Base-by-base conservation (phyloP, 2,329 filamentous ascomycete species). In the Polytolypa hystricis region DNA sequence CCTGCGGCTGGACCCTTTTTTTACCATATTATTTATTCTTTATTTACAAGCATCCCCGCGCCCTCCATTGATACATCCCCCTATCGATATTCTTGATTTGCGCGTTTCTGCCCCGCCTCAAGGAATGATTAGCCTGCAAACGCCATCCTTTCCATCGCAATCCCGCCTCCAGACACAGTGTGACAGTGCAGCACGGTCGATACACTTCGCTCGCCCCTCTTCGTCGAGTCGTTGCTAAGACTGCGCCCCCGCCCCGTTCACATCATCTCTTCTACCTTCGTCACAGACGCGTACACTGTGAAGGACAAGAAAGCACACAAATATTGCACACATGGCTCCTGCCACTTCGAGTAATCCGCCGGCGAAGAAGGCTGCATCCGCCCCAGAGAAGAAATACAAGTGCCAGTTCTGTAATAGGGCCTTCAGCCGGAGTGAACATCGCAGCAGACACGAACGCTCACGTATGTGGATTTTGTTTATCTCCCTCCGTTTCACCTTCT, bases 361-460 rank as follows among this genome's bases (percentile, higher is more conserved):
- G 55, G 78, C 83, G 64, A 93, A 93, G 66, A 93, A 93, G 68
- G 65, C 80, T 48, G 71, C 81, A 43, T 67, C 79, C 51, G 80
- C 77, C 51, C 85, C 87, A 39, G 91, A 96, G 70, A 89, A 93
- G 71, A 94, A 95, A 67, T 98, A 98, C 77, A 95, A 96, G 64
- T 98, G 91, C 69, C 86, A 94, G 71, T 96, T 94, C 65, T 96
- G 91, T 70, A 87, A 87, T 66, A 77, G 91, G 63, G 91, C 91
- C 46, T 98, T 98, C 63, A 95, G 87, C 68, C 75, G 91, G 62
- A 94, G 86, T 62, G 91, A 98, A 65, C 91, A 98, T 64, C 78
- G 91, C 53, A 95, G 86, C 66, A 76, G 91, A 64, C 91, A 98
- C 65, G 91, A 98, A 67, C 77, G 91, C 67, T 94, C 86, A 61